phyloP scores from a whole-genome alignment of 2,329 filamentous ascomycete genomes.

The Paracamarosporium sp. region DNA sequence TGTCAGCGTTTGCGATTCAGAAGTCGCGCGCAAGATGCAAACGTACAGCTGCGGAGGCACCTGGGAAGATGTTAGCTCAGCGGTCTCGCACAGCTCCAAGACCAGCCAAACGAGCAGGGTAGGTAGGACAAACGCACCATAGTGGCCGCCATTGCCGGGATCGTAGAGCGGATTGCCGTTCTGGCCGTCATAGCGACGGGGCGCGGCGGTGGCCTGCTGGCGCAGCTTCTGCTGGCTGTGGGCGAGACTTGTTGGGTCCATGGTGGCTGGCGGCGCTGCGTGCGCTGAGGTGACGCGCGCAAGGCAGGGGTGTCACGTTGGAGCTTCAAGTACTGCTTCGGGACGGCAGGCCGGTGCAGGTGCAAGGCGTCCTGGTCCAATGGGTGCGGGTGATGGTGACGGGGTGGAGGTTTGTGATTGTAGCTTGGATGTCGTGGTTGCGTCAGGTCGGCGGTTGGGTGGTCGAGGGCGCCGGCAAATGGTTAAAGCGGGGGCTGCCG shows the following conservation, averaged over 20 bases:
- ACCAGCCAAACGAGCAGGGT: constrained; percentile 7
- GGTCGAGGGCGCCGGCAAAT: constrained; percentile 31
- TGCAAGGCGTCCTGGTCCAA: constrained; percentile 29
- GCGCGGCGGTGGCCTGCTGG: constrained; percentile 40
- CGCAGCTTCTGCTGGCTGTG: constrained; percentile 48
- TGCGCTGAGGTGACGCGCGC: constrained; percentile 43
- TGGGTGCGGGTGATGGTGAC: constrained; percentile 25
- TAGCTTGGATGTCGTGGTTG: constrained; percentile 39
- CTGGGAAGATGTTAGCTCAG: constrained; percentile 50
- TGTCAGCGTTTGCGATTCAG: constrained; percentile 12
- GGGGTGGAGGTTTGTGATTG: constrained; percentile 36
- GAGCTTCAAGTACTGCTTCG: constrained; percentile 22
- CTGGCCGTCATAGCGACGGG: constrained; percentile 57
- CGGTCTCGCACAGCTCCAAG: constrained; percentile 10
- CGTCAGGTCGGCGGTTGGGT: constrained; percentile 41
- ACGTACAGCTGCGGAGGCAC: constrained; percentile 73
- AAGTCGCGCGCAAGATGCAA: constrained; percentile 23
- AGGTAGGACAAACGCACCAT: constrained; percentile 47
- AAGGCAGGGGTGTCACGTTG: constrained; percentile 29
- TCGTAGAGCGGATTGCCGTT: constrained; percentile 58
- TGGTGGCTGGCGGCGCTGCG: constrained; percentile 29
- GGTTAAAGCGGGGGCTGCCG: constrained; percentile 30
- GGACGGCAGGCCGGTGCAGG: constrained; percentile 27
- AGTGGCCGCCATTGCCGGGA: constrained; percentile 55
- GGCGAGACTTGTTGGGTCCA: constrained; percentile 46